Conservation (phyloP, 148 eudicot genomes). For the Fagopyrum homotropicum region DNA sequence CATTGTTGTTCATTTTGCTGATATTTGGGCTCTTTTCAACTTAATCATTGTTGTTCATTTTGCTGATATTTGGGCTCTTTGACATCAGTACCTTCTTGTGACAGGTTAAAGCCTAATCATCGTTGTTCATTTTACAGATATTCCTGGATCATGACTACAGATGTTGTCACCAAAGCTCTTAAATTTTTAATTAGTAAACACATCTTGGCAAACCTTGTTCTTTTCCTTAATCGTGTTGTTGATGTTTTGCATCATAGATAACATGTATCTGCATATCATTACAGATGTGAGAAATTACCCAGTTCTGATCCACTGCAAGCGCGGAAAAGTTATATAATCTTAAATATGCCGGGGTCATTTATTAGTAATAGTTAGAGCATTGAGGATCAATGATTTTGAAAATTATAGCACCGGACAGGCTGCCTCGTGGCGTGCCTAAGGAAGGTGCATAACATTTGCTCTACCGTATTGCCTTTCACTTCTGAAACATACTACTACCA, state of each 20-base stretch:
- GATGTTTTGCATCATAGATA: background rate
- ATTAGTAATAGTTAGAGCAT: no score
- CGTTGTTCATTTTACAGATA: no score
- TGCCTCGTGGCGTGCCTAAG: constrained; percentile 65
- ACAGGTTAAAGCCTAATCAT: no score
- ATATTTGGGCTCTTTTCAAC: no score
- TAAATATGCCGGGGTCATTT: no score
- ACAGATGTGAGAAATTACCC: constrained; percentile 80
- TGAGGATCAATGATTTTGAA: background rate
- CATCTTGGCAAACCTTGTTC: background rate
- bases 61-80: no score
- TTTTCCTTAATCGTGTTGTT: background rate
- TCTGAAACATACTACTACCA: no score
- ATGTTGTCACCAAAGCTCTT: constrained; percentile 56
- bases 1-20: no score
- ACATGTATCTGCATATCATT: constrained; percentile 11
- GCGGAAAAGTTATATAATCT: constrained; percentile 55
- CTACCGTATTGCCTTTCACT: no score
- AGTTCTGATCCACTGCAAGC: constrained; percentile 74
- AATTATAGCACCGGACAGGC: constrained; percentile 68
- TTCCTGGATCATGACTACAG: constrained; percentile 32
- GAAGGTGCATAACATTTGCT: constrained; percentile 35
- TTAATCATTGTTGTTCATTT: no score
- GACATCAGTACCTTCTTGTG: no score
- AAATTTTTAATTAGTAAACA: constrained; percentile 54